phyloP scores from a whole-genome alignment of 2,329 filamentous ascomycete species.

The Gaeumannomyces tritici region DNA sequence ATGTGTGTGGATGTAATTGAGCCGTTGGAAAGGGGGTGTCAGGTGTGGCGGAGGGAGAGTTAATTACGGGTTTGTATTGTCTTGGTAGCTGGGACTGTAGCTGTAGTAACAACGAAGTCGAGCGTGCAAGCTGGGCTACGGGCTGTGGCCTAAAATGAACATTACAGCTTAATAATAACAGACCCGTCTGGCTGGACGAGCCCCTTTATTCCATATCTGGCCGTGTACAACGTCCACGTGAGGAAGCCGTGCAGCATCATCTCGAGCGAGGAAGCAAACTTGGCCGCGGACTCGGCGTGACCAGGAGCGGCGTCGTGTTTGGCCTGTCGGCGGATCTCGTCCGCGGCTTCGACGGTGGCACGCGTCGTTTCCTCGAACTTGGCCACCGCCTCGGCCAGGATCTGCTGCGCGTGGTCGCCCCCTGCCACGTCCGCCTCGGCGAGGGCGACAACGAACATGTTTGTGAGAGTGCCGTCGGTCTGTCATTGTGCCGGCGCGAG shows the following conservation, averaged over 20 bases:
- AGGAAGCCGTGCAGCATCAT: background rate
- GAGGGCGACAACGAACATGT: background rate
- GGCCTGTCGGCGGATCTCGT: background rate
- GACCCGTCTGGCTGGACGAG: slow-evolving; percentile 10
- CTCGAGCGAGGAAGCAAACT: background rate
- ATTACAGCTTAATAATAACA: slow-evolving; percentile 8
- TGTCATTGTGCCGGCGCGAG: background rate
- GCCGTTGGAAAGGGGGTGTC: too few relatives aligned
- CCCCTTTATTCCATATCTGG: slow-evolving; percentile 7
- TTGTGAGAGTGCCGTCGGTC: background rate
- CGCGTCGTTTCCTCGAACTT: background rate
- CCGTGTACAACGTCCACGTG: slow-evolving; percentile 10
- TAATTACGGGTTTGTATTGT: too few relatives aligned
- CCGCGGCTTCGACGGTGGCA: background rate
- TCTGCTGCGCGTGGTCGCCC: background rate
- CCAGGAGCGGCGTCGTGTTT: background rate
- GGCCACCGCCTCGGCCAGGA: background rate
- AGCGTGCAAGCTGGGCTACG: too few relatives aligned
- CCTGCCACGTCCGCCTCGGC: background rate
- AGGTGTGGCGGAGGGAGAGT: too few relatives aligned
- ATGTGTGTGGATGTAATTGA: too few relatives aligned
- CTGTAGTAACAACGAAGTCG: too few relatives aligned
- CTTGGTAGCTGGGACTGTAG: too few relatives aligned
- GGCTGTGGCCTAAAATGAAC: too few relatives aligned
- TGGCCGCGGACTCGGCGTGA: background rate